Evolutionary conservation across 805 yeast genomes (phyloP).

Genomic region (Teunomyces atbi): DNA sequence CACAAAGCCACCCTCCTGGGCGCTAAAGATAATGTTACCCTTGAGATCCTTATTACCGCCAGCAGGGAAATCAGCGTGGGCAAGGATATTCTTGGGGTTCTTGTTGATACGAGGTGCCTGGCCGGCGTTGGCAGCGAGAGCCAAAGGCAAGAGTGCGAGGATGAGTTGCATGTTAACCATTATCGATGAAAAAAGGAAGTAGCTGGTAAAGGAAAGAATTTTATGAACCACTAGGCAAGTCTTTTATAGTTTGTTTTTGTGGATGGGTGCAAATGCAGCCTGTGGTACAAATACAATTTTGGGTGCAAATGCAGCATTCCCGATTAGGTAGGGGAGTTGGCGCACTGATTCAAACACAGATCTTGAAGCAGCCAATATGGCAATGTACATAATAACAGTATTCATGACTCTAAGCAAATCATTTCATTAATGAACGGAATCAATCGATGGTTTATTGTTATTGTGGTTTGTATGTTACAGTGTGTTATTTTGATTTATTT

Average conservation of each 20-base stretch:
- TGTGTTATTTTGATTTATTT: too few species aligned
- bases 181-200: neutral
- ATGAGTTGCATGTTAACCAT: constrained; percentile 4
- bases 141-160: constrained; percentile 1
- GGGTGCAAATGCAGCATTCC: neutral
- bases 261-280: neutral
- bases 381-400: too few species aligned
- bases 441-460: too few species aligned
- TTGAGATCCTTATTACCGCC: constrained; percentile 33
- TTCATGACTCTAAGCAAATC: too few species aligned
- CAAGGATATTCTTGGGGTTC: constrained; percentile 51
- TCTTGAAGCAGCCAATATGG: neutral
- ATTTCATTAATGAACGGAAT: too few species aligned
- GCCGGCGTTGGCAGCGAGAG: constrained; percentile 21
- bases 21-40: constrained; percentile 57
- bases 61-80: constrained; percentile 55
- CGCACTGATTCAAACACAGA: neutral
- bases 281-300: neutral
- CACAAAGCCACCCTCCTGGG: constrained; percentile 54
- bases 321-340: neutral
- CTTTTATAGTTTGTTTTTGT: constrained; percentile 1
- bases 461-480: too few species aligned
- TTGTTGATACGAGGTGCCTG: constrained; percentile 51
- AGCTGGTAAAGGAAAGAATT: neutral
- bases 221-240: neutral